Percentiles rank a stretch among this genome's conserved stretches.
Conservation (phyloP, 2,329 filamentous ascomycete genomes). For the Fusarium armeniacum region DNA sequence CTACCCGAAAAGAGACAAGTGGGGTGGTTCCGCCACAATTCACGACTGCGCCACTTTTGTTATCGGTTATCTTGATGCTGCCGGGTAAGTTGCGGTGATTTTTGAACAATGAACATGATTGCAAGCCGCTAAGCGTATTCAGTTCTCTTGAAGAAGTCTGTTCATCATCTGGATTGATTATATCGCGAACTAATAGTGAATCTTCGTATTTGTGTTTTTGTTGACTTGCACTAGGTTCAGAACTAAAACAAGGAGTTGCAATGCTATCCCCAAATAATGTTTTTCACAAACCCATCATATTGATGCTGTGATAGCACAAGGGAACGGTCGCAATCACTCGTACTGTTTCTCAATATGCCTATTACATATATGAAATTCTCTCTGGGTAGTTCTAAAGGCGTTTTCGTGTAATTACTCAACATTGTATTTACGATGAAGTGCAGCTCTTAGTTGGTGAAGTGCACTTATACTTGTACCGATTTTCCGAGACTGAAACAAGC, state of each 20-base stretch:
- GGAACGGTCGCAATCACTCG: no score
- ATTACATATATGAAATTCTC: fast-evolving
- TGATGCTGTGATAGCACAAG: no score
- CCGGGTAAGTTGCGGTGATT: background rate
- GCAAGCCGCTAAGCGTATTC: fast-evolving
- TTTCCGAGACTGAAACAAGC: background rate
- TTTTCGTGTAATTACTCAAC: background rate
- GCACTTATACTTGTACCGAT: fast-evolving
- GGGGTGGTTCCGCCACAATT: background rate
- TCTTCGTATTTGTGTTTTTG: background rate
- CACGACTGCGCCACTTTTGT: background rate
- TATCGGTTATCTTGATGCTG: background rate
- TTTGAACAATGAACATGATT: background rate
- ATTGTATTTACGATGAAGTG: background rate
- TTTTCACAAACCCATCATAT: no score
- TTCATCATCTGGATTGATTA: fast-evolving
- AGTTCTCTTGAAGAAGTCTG: background rate
- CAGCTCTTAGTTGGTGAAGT: background rate
- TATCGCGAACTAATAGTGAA: fast-evolving
- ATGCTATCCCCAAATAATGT: no score
- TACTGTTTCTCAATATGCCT: background rate
- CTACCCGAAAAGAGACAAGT: constrained; percentile 21
- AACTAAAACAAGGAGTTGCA: no score
- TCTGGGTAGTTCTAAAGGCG: fast-evolving
- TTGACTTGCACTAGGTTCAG: background rate